Base-by-base conservation (phyloP, 768 basidiomycete species). In the Chiua virens region DNA sequence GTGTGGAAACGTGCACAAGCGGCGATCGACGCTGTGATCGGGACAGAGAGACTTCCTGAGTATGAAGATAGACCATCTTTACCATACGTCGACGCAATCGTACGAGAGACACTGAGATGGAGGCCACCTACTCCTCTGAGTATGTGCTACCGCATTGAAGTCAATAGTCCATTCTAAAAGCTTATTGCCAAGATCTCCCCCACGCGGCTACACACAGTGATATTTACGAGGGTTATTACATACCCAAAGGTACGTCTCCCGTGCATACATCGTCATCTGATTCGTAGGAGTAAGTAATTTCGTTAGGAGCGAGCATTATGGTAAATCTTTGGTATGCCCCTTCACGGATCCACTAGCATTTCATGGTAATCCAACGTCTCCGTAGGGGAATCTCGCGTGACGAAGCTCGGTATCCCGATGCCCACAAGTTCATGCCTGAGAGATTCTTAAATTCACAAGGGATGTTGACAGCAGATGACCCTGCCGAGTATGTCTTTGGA, bases 181-280 rank as follows among this genome's bases (percentile, higher is more conserved):
- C 10, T 17, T 10, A 17, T 18, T 8, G 5, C 5, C 0, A 42
- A 50, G 49, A 39, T 10, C 1, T 66, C 22, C 59, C 67, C 5
- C 71, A 71, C 46, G 42, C 52, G 8, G 18, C 54, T 3, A 72
- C 68, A 0, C 55, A 64, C 35, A 71, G 71, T 45, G 74, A 77
- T 36, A 49, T 67, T 17, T 77, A 76, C 55, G 59, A 69, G 23
- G 71, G 74, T 15, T 78, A 77, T 50, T 62, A 77, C 9, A 83
- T 84, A 41, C 81, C 81, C 2, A 70, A 71, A 49, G 81, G 81
- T 44, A 49, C 21, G 46, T 17, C 5, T 20, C 38, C 27, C 9
- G 20, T 34, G 28, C 8, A 17, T 8, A 22, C 22, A 15, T 27
- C 37, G 15, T 2, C 30, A 30, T 30, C 13, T 11, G 11, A 7